These are phyloP conservation scores for Sporothrix schenckii DNA, from an alignment of 2,329 filamentous ascomycete genomes.

Conservation along the genomic window DNA sequence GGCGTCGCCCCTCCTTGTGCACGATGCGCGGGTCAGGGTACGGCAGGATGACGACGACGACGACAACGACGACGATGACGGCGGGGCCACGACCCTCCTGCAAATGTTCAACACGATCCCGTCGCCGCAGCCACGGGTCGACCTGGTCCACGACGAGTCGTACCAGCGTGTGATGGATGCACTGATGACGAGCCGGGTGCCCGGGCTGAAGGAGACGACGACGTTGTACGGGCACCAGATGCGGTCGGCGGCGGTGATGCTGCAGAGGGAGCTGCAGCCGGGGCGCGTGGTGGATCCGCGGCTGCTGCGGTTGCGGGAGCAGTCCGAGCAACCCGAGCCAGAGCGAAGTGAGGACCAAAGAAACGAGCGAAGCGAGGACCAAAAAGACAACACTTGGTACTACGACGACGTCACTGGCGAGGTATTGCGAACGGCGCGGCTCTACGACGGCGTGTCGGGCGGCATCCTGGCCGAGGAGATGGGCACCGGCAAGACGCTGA, in stretches of 20 bases:
- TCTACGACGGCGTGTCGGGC: conserved; percentile 74
- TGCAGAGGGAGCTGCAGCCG: conserved; percentile 74
- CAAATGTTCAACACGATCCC: conserved; percentile 74
- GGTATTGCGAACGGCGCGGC: conserved; percentile 66
- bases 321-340: conserved; percentile 31
- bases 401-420: conserved; percentile 66
- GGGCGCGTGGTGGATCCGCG: conserved; percentile 72
- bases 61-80: conserved; percentile 31
- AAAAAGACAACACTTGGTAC: conserved; percentile 63
- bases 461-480: conserved; percentile 82
- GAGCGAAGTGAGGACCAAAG: not conserved
- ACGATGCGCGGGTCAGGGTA: not conserved
- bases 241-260: conserved; percentile 78
- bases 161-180: conserved; percentile 57
- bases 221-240: conserved; percentile 77
- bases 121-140: conserved; percentile 64
- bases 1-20: not conserved
- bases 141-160: conserved; percentile 53
- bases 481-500: conserved; percentile 84
- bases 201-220: conserved; percentile 65
- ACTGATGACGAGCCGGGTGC: conserved; percentile 56
- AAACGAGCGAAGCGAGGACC: conserved; percentile 44
- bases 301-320: conserved; percentile 62
- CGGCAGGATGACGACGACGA: conserved; percentile 17
- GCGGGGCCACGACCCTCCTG: conserved; percentile 51